Evolutionary conservation across 1,284 basidiomycete species (phyloP).

Genomic region (Fistulinella staudtii): DNA sequence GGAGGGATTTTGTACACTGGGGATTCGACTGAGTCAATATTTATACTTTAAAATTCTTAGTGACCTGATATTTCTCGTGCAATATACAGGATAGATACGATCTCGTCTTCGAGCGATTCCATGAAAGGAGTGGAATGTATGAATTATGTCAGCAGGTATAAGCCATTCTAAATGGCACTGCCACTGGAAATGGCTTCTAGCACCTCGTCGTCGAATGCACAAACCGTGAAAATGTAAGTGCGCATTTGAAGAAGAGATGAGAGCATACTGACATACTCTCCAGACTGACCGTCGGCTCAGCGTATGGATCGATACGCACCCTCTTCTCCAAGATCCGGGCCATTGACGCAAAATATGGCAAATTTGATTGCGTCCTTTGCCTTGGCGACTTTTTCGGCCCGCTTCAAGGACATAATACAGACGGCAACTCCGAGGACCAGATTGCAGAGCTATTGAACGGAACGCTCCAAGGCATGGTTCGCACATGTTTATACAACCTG

Average conservation of each 20-base stretch:
- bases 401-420: conserved; percentile 35
- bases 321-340: conserved; percentile 79
- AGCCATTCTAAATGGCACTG: background rate
- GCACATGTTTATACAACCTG: background rate
- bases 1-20: conserved; percentile 81
- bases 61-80: conserved; percentile 80
- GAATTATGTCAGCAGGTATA: conserved; percentile 27
- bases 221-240: conserved; percentile 42
- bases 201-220: conserved; percentile 3
- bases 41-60: conserved; percentile 9
- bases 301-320: conserved; percentile 69
- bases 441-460: conserved; percentile 60
- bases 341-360: conserved; percentile 92
- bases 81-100: conserved; percentile 83
- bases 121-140: conserved; percentile 26
- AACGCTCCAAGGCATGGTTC: conserved; percentile 53
- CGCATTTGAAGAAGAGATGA: conserved; percentile 6
- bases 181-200: too few species aligned
- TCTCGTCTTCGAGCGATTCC: conserved; percentile 65
- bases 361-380: conserved; percentile 87
- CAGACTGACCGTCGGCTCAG: conserved; percentile 86
- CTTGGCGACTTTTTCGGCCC: conserved; percentile 89
- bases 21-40: conserved; percentile 20
- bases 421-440: conserved; percentile 44
- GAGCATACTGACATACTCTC: background rate